Conservation (phyloP, 305 asterid species). For the Solanum aculeatissimum region DNA sequence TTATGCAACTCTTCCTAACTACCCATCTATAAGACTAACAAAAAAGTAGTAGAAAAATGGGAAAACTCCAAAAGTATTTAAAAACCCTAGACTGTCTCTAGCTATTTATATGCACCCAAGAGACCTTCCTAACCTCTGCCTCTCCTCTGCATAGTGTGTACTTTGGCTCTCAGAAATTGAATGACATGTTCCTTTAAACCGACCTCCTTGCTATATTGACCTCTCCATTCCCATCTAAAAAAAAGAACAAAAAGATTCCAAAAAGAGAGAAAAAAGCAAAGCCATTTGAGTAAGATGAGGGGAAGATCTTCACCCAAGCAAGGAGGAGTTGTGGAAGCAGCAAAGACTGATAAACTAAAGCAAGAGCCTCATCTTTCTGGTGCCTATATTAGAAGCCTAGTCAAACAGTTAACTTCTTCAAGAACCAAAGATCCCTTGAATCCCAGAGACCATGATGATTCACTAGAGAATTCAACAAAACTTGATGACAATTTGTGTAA, state of each 20-base stretch:
- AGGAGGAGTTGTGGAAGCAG: slow-evolving; percentile 28
- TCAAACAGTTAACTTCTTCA: slow-evolving; percentile 76
- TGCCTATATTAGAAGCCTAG: slow-evolving; percentile 88
- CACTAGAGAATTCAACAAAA: slow-evolving; percentile 27
- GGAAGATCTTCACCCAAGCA: slow-evolving; percentile 66
- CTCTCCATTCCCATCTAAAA: slow-evolving; percentile 11
- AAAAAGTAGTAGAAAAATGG: not conserved
- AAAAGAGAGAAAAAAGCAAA: not conserved
- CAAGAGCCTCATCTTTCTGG: slow-evolving; percentile 77
- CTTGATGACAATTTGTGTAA: slow-evolving; percentile 15
- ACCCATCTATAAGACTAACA: slow-evolving; percentile 3
- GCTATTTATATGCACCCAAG: slow-evolving; percentile 78
- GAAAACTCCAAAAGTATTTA: slow-evolving; percentile 52
- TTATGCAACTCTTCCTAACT: not conserved
- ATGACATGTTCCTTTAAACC: slow-evolving; percentile 20
- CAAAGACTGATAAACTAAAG: slow-evolving; percentile 35
- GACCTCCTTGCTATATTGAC: slow-evolving; percentile 16
- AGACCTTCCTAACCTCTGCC: slow-evolving; percentile 52
- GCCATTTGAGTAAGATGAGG: slow-evolving; percentile 32
- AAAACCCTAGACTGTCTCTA: slow-evolving; percentile 44
- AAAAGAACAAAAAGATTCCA: not conserved
- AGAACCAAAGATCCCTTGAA: slow-evolving; percentile 57
- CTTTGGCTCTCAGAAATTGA: slow-evolving; percentile 52
- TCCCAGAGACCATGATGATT: slow-evolving; percentile 26
- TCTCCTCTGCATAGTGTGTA: slow-evolving; percentile 50